phyloP scores from a whole-genome alignment of 106 monocot genomes.

The Cymbidium sinense region DNA sequence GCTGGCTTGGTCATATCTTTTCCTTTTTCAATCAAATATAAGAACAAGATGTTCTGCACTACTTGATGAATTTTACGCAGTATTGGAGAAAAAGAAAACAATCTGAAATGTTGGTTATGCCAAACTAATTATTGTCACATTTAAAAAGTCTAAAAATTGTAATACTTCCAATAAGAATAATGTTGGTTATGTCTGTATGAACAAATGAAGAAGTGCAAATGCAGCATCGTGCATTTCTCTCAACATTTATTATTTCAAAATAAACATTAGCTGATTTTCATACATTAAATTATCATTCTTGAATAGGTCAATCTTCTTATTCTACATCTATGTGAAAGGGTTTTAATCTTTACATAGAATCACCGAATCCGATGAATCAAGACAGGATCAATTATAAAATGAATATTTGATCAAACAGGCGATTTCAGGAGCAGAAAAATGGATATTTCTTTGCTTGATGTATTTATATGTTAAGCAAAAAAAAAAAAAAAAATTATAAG shows the following conservation, averaged over 20 bases:
- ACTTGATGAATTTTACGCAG: background rate
- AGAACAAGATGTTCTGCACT: background rate
- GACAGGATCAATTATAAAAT: too few species aligned
- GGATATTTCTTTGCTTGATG: background rate
- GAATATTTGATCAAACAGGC: background rate
- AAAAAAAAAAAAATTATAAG: background rate
- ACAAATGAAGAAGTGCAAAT: background rate
- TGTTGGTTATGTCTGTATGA: background rate
- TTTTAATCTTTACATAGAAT: too few species aligned
- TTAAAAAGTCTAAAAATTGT: background rate
- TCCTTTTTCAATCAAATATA: background rate
- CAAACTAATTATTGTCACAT: too few species aligned
- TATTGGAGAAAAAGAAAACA: background rate
- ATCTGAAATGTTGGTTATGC: background rate
- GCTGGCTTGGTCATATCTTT: too few species aligned
- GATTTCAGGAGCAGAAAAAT: background rate
- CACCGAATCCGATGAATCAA: too few species aligned
- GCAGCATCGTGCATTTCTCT: background rate
- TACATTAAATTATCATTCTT: background rate
- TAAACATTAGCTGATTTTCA: background rate
- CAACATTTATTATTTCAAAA: background rate
- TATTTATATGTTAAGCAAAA: background rate
- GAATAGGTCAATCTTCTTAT: too few species aligned
- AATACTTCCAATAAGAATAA: background rate
- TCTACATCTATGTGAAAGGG: too few species aligned